A percentile compares a stretch with the other conserved stretches of the same genome.
phyloP scores from a whole-genome alignment of 768 basidiomycete genomes.

The Inosperma sp. region DNA sequence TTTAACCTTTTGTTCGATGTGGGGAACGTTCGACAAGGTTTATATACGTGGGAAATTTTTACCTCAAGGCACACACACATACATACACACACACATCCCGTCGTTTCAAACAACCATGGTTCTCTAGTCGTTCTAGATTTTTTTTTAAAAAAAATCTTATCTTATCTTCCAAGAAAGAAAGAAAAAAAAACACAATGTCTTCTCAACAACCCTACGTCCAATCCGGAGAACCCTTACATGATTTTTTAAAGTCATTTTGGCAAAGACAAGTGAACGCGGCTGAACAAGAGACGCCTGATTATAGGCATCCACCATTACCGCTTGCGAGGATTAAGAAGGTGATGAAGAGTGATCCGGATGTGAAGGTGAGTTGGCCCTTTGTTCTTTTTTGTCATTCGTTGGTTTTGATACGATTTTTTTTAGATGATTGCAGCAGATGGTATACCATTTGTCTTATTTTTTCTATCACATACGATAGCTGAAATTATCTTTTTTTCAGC shows the following conservation, averaged over 20 bases:
- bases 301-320: constrained; percentile 82
- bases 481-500: constrained; percentile 40
- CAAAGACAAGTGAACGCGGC: constrained; percentile 81
- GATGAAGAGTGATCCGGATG: constrained; percentile 97
- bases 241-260: constrained; percentile 87
- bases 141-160: no score
- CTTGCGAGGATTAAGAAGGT: constrained; percentile 98
- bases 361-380: constrained; percentile 65
- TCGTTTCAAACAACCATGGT: no score
- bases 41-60: no score
- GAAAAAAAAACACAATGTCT: no score
- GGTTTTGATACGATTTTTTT: constrained; percentile 8
- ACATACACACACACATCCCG: no score
- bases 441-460: constrained; percentile 27
- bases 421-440: constrained; percentile 99
- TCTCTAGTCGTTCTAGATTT: no score
- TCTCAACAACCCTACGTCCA: constrained; percentile 62
- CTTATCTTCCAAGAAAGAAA: no score
- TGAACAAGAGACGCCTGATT: constrained; percentile 85
- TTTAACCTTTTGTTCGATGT: no score
- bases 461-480: constrained; percentile 15
- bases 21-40: no score
- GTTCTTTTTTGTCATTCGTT: neutral
- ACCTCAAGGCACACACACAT: no score
- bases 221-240: constrained; percentile 79